Evolutionary conservation across 345 rosid genomes (phyloP).

Genomic region (Eucalyptus dawsonii): DNA sequence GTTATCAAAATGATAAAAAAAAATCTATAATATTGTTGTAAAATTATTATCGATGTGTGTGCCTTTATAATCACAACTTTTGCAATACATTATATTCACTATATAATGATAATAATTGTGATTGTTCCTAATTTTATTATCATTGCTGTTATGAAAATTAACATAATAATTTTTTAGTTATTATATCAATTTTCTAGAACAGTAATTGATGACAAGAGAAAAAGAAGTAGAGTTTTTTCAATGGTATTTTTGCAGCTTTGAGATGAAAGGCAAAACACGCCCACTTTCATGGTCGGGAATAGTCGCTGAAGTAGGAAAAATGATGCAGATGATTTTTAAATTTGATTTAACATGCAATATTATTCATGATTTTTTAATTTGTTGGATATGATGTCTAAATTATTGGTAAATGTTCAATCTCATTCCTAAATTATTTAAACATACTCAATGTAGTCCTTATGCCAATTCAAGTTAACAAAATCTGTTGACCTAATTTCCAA

Average conservation of each 20-base stretch:
- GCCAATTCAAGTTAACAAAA: background rate
- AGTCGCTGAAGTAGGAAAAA: background rate
- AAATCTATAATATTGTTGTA: accelerated
- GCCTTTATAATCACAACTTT: background rate
- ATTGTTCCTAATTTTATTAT: background rate
- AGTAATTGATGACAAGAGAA: background rate
- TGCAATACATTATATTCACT: background rate
- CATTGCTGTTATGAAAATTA: background rate
- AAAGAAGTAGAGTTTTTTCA: background rate
- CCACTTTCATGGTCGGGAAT: background rate
- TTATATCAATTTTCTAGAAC: background rate
- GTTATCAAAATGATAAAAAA: background rate
- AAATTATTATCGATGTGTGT: background rate
- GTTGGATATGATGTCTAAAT: background rate
- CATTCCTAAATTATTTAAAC: no score
- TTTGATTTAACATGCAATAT: background rate
- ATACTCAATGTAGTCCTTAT: background rate
- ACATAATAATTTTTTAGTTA: background rate
- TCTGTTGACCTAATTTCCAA: background rate
- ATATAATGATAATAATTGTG: background rate
- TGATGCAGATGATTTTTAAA: background rate
- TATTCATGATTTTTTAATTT: accelerated
- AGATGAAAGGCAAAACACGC: background rate
- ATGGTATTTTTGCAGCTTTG: background rate
- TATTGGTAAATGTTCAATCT: no score